phyloP scores from a whole-genome alignment of 2,329 filamentous ascomycete species.

The Aspergillus texensis region DNA sequence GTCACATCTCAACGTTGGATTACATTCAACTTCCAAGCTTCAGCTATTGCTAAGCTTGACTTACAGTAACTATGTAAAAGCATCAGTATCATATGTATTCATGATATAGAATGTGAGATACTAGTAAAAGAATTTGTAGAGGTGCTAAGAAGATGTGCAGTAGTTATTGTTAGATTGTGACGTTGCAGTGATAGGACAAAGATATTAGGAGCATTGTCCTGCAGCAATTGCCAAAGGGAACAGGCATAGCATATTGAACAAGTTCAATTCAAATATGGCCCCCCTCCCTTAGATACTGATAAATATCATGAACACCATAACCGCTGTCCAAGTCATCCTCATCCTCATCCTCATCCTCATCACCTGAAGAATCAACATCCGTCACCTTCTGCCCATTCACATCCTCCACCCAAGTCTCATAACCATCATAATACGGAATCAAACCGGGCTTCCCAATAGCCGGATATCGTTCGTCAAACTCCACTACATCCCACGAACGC shows the following conservation, averaged over 20 bases:
- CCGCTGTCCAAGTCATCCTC: background rate
- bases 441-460: background rate
- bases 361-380: background rate
- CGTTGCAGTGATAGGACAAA: background rate
- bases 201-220: background rate
- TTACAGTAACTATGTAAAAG: no score
- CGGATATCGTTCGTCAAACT: background rate
- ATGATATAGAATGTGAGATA: background rate
- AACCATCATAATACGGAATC: background rate
- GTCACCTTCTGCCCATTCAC: background rate
- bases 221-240: background rate
- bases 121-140: background rate
- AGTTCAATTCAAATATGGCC: background rate
- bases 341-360: background rate
- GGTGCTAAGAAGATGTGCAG: background rate
- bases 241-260: background rate
- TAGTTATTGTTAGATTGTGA: background rate
- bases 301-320: background rate
- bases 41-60: background rate
- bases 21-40: background rate
- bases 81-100: background rate
- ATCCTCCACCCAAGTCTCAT: background rate
- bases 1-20: no score
- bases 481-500: background rate
- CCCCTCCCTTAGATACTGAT: background rate